Conservation (phyloP, 1,284 basidiomycete genomes). For the Tetrapyrgos nigripes region DNA sequence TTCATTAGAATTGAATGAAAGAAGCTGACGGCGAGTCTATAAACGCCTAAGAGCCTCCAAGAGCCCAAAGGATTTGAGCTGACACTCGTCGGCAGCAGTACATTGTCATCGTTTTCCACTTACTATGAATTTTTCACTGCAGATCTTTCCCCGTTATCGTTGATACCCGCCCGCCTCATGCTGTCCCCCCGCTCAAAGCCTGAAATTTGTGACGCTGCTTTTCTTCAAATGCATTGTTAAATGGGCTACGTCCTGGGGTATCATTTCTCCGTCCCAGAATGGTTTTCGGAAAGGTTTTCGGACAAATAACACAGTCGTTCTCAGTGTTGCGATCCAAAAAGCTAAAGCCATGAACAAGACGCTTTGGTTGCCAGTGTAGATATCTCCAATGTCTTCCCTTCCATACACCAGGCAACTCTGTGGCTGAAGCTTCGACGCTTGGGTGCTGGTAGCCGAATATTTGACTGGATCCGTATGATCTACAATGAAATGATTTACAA, state of each 20-base stretch:
- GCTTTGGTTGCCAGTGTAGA: constrained; percentile 4
- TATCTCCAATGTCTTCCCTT: constrained; percentile 7
- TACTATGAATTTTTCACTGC: too few relatives aligned
- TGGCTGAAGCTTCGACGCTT: background rate
- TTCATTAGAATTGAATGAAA: too few relatives aligned
- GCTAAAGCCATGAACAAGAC: background rate
- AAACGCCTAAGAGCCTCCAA: too few relatives aligned
- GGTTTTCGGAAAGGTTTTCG: constrained; percentile 26
- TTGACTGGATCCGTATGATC: constrained; percentile 5
- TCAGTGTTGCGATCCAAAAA: constrained; percentile 8
- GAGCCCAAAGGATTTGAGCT: too few relatives aligned
- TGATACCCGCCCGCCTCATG: too few relatives aligned
- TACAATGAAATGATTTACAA: background rate
- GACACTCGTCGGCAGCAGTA: too few relatives aligned
- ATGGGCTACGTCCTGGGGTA: constrained; percentile 21
- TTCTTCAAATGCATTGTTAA: too few relatives aligned
- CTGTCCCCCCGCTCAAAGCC: too few relatives aligned
- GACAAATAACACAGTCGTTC: constrained; percentile 30
- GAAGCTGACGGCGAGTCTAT: too few relatives aligned
- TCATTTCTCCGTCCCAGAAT: constrained; percentile 29
- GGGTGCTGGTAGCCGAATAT: background rate
- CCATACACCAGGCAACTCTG: background rate
- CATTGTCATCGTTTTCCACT: too few relatives aligned
- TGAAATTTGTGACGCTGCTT: constrained; percentile 19
- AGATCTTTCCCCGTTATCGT: too few relatives aligned